Evolutionary conservation across 2,329 filamentous ascomycete species (phyloP), one percentile per base, ranked within the genome.

Genomic region (Mollisiaceae sp.): DNA sequence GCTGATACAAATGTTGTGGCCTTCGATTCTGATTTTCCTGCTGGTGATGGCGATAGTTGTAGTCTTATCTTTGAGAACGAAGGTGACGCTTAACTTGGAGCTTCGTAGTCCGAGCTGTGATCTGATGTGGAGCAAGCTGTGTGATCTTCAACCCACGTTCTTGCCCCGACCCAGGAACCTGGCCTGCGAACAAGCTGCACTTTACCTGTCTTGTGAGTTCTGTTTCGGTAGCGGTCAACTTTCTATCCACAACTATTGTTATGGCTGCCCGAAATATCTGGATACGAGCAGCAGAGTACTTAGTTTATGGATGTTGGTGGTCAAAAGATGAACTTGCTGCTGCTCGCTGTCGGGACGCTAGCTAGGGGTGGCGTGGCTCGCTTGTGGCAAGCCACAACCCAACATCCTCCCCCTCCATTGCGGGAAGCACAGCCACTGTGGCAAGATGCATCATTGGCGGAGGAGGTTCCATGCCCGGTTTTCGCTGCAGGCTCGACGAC

Each of bases 361-460:
- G 11, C 14, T 35, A n/a, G 9, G 24, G n/a, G 4, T 18, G 8
- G 18, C 43, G 27, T 32, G 27, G 27, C 27, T 32, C 3, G 27
- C 27, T 32, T 32, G 43, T 9, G 8, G 24, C 14, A 8, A 54
- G 50, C 50, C 50, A 50, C 45, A 50, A 43, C n/a, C n/a, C n/a
- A n/a, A 15, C 6, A 43, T 6, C 14, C 15, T 43, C n/a, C 12
- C 2, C 14, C 15, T 43, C n/a, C 12, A 6, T 32, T 32, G 27
- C 38, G 38, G 11, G 24, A 18, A 35, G 50, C 50, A 54, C 50
- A 54, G 50, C 50, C 50, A 54, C 50, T 54, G 50, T 54, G 50
- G 50, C 50, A 24, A 54, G 14, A 27, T 54, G 4, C 11, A 15
- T 32, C 22, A 54, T 54, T 54, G 50, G 50, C n/a, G 24, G 18